These are phyloP conservation scores for Murraya koenigii DNA, from an alignment of 345 rosid species.

Conservation along the genomic window DNA sequence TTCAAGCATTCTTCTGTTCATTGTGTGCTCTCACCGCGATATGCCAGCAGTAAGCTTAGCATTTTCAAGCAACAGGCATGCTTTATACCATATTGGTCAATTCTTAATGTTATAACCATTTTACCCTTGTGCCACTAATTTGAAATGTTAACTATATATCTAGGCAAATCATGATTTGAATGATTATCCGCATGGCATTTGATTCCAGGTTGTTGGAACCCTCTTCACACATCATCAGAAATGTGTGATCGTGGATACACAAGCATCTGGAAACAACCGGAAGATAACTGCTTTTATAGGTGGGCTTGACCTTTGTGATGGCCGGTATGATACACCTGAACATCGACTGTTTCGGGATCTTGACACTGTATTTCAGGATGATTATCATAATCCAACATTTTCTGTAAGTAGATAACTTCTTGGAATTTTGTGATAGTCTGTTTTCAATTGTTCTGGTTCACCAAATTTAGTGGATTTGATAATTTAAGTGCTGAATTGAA, in stretches of 20 bases:
- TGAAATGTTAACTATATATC: no score
- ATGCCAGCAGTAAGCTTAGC: conserved; percentile 87
- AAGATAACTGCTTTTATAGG: conserved; percentile 61
- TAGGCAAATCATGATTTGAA: neutral
- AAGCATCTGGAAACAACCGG: conserved; percentile 58
- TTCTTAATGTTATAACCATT: no score
- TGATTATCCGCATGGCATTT: neutral
- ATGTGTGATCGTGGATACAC: conserved; percentile 69
- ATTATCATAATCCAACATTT: conserved; percentile 66
- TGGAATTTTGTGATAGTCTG: neutral
- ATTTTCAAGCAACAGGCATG: conserved; percentile 82
- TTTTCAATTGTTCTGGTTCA: neutral
- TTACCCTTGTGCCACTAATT: no score
- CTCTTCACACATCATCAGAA: conserved; percentile 74
- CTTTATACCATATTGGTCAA: conserved; percentile 19
- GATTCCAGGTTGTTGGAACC: conserved; percentile 67
- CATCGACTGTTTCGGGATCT: conserved; percentile 60
- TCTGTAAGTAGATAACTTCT: conserved; percentile 36
- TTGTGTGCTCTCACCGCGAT: conserved; percentile 69
- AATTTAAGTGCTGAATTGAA: neutral
- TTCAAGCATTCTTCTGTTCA: conserved; percentile 70
- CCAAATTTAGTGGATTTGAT: neutral
- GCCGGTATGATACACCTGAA: conserved; percentile 72
- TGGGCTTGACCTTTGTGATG: conserved; percentile 78
- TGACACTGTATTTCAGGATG: conserved; percentile 46